phyloP scores from a whole-genome alignment of 2,329 filamentous ascomycete species.

The Colletotrichum filicis region DNA sequence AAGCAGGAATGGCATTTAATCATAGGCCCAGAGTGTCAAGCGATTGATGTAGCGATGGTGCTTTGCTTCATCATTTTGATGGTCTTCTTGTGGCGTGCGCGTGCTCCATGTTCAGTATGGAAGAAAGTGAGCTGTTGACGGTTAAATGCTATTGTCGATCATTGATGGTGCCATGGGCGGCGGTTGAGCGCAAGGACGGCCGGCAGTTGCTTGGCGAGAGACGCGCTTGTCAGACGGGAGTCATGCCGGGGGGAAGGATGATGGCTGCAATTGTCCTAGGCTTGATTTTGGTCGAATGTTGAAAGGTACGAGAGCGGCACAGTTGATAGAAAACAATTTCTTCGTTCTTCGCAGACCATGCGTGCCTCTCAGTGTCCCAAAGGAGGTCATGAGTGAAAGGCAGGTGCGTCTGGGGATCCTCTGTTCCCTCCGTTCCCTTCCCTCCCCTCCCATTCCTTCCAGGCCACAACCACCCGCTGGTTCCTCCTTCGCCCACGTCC shows the following conservation, averaged over 20 bases:
- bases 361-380: too few species aligned
- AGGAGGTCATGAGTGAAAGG: not conserved
- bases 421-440: not conserved
- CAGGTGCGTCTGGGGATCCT: not conserved
- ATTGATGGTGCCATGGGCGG: not conserved
- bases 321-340: not conserved
- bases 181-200: not conserved
- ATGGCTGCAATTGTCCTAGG: not conserved
- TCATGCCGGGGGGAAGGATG: not conserved
- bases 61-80: not conserved
- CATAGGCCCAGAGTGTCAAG: not conserved
- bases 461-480: not conserved
- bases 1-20: not conserved
- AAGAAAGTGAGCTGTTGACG: not conserved
- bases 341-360: too few species aligned
- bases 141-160: not conserved
- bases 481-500: not conserved
- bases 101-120: not conserved
- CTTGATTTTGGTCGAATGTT: too few species aligned
- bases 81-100: not conserved
- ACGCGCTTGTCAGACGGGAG: slow-evolving; percentile 1
- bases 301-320: not conserved
- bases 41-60: not conserved
- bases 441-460: not conserved
- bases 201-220: slow-evolving; percentile 9